A percentile compares a stretch with the other conserved stretches of the same genome.
Conservation (phyloP, 495 filamentous ascomycete species). For the Achaetomiella virescens region DNA sequence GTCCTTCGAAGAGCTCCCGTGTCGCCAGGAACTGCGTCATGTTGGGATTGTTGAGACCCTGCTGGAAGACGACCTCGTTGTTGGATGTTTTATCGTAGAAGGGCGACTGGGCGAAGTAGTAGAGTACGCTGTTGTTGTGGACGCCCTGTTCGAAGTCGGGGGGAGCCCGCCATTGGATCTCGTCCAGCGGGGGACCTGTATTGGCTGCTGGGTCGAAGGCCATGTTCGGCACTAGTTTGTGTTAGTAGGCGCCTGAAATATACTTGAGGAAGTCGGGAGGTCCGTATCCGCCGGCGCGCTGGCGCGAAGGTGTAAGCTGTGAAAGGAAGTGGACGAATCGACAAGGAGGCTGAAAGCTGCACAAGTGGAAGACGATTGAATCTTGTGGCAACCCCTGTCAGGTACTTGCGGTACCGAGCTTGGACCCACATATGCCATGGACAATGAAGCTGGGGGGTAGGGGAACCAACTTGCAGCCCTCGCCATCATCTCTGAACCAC, state of each 20-base stretch:
- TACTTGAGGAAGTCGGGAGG: neutral
- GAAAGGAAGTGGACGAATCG: too few species aligned
- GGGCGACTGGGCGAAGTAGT: constrained; percentile 83
- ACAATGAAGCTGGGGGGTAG: too few species aligned
- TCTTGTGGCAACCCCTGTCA: too few species aligned
- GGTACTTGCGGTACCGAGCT: too few species aligned
- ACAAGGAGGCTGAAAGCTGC: too few species aligned
- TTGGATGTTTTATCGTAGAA: constrained; percentile 90
- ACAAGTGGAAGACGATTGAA: too few species aligned
- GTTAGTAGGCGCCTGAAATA: neutral
- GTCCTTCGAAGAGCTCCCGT: constrained; percentile 71
- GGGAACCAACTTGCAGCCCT: too few species aligned
- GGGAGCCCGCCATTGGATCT: constrained; percentile 69
- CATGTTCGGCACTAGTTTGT: neutral
- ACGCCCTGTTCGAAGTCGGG: constrained; percentile 51
- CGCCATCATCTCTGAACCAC: too few species aligned
- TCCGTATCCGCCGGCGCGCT: too few species aligned
- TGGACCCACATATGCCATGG: too few species aligned
- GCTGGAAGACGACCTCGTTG: constrained; percentile 69
- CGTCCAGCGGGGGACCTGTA: constrained; percentile 61
- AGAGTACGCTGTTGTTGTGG: constrained; percentile 64
- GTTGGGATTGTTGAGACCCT: constrained; percentile 65
- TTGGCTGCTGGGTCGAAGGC: constrained; percentile 5
- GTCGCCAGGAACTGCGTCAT: constrained; percentile 54
- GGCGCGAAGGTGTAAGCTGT: too few species aligned